These are phyloP conservation scores for Dryas octopetala DNA, from an alignment of 306 rosid genomes.

Conservation along the genomic window DNA sequence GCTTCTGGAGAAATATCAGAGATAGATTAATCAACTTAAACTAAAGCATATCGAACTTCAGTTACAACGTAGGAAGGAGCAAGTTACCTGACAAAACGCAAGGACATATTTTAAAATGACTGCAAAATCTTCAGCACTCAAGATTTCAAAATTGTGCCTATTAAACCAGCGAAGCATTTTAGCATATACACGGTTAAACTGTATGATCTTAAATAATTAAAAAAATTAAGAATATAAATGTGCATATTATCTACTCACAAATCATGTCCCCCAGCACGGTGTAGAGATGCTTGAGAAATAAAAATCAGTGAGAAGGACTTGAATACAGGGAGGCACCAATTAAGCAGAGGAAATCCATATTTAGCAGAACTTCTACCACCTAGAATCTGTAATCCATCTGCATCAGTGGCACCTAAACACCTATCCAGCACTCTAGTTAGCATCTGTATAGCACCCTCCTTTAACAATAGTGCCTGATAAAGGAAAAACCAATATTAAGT, in stretches of 20 bases:
- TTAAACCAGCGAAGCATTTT: slow-evolving; percentile 29
- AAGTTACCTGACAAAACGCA: slow-evolving; percentile 71
- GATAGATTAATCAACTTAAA: not conserved
- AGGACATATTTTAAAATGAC: slow-evolving; percentile 61
- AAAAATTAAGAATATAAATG: slow-evolving; percentile 13
- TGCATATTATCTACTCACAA: slow-evolving; percentile 51
- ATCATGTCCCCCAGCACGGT: slow-evolving; percentile 43
- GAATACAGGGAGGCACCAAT: slow-evolving; percentile 83
- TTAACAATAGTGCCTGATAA: slow-evolving; percentile 62
- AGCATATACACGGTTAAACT: slow-evolving; percentile 12
- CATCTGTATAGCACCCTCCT: slow-evolving; percentile 57
- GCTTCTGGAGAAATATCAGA: slow-evolving; percentile 7
- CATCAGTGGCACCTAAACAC: slow-evolving; percentile 50
- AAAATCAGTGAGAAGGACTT: slow-evolving; percentile 66
- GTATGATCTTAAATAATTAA: slow-evolving; percentile 6
- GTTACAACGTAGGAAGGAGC: slow-evolving; percentile 22
- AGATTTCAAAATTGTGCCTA: slow-evolving; percentile 51
- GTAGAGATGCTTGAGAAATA: slow-evolving; percentile 42
- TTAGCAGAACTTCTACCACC: slow-evolving; percentile 53
- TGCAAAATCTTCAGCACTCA: slow-evolving; percentile 53
- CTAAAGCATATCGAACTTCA: not conserved
- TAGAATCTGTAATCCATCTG: slow-evolving; percentile 47
- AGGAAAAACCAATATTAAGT: slow-evolving; percentile 18
- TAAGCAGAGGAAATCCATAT: slow-evolving; percentile 40
- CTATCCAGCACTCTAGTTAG: slow-evolving; percentile 61